Conservation (phyloP, 352 stramenopile genomes). For the Blastocystis sp. region DNA sequence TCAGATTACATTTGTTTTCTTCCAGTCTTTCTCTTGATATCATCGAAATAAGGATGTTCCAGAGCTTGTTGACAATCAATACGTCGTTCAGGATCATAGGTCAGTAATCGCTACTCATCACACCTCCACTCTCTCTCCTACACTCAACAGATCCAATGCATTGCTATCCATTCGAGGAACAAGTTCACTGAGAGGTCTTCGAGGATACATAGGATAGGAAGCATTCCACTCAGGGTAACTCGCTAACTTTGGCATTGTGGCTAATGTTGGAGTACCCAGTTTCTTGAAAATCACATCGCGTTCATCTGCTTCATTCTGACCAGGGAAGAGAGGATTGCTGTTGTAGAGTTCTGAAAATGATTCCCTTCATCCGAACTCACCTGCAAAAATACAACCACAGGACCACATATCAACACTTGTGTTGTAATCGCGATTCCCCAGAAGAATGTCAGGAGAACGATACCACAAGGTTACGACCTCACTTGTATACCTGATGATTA, state of each 20-base stretch:
- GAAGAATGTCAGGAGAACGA: constrained; percentile 84
- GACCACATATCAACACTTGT: constrained; percentile 89
- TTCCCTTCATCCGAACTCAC: constrained; percentile 82
- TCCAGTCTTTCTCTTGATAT: constrained; percentile 73
- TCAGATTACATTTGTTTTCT: neutral
- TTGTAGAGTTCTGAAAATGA: constrained; percentile 34
- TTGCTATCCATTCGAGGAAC: constrained; percentile 21
- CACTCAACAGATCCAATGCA: constrained; percentile 43
- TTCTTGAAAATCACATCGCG: constrained; percentile 77
- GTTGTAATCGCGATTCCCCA: constrained; percentile 81
- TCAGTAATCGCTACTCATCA: constrained; percentile 80
- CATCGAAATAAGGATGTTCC: constrained; percentile 93
- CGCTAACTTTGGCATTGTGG: constrained; percentile 72
- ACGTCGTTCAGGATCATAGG: constrained; percentile 87
- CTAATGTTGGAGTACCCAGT: constrained; percentile 75
- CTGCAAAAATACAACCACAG: constrained; percentile 93
- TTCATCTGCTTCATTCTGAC: constrained; percentile 76
- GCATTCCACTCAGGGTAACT: constrained; percentile 35
- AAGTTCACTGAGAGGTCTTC: neutral
- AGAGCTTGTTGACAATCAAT: constrained; percentile 90
- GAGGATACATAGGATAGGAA: neutral
- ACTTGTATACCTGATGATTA: constrained; percentile 77
- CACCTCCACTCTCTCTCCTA: neutral
- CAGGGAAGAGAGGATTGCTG: constrained; percentile 73
- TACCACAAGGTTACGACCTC: constrained; percentile 92